A percentile compares a stretch with the other conserved stretches of the same genome.
Conservation (phyloP, 78 protist genomes). For the Pirum gemmata region DNA sequence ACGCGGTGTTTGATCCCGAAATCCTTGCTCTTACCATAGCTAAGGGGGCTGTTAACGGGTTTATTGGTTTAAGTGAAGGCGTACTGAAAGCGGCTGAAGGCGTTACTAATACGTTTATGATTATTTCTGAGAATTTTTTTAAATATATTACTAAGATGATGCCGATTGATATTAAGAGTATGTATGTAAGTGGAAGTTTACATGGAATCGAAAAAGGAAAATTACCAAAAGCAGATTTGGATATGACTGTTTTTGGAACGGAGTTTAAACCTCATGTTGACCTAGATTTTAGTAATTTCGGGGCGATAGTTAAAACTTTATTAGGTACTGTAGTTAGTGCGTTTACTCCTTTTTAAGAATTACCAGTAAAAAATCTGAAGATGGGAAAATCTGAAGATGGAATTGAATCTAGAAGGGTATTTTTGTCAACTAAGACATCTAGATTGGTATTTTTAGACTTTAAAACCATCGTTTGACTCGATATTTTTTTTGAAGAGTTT, state of each 20-base stretch:
- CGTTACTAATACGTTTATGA: background rate
- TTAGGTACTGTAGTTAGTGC: background rate
- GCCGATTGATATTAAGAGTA: background rate
- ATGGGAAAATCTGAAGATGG: no score
- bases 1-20: background rate
- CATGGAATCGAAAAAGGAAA: background rate
- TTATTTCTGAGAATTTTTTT: no score
- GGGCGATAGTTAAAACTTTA: background rate
- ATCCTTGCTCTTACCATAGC: background rate
- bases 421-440: no score
- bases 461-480: no score
- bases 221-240: background rate
- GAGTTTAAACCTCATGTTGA: background rate
- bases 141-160: no score
- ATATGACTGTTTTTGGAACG: background rate
- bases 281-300: background rate
- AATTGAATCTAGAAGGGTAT: no score
- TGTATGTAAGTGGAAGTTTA: background rate
- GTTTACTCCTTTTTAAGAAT: no score
- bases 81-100: background rate
- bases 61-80: background rate
- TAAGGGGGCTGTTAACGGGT: background rate
- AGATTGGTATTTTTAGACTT: no score
- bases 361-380: no score
- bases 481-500: no score